Conservation (phyloP, 2,329 filamentous ascomycete species). For the Aspergillus felis region DNA sequence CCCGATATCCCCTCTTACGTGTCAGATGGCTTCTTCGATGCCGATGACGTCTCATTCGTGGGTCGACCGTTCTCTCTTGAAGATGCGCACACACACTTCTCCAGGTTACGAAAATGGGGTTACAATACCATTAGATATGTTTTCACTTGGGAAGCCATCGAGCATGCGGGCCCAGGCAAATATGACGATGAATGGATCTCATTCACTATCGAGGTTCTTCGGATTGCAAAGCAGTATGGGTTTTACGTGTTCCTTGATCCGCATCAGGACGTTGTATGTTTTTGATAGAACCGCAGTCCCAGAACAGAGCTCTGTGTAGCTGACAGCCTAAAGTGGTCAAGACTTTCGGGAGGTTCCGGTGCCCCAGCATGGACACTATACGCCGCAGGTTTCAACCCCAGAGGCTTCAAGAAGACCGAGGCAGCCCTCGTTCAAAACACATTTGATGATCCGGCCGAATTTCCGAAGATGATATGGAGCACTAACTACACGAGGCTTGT, state of each 20-base stretch:
- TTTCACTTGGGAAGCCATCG: slow-evolving; percentile 99
- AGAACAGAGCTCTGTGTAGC: slow-evolving; percentile 10
- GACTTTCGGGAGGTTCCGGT: slow-evolving; percentile 89
- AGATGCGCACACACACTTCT: slow-evolving; percentile 82
- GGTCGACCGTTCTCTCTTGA: slow-evolving; percentile 76
- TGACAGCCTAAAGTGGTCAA: slow-evolving; percentile 67
- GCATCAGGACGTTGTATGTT: slow-evolving; percentile 87
- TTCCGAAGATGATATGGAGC: slow-evolving; percentile 99
- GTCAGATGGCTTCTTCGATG: slow-evolving; percentile 79
- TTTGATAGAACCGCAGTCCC: neutral
- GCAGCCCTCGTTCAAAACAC: slow-evolving; percentile 94
- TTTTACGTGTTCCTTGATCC: slow-evolving; percentile 99
- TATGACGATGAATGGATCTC: slow-evolving; percentile 94
- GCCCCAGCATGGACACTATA: slow-evolving; percentile 98
- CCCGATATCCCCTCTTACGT: slow-evolving; percentile 81
- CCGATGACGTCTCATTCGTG: slow-evolving; percentile 86
- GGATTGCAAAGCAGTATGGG: slow-evolving; percentile 80
- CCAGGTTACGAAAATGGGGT: slow-evolving; percentile 78
- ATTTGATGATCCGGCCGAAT: slow-evolving; percentile 76
- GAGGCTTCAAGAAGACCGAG: slow-evolving; percentile 78
- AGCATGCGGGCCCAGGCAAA: slow-evolving; percentile 80
- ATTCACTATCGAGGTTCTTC: slow-evolving; percentile 80
- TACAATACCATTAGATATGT: slow-evolving; percentile 97
- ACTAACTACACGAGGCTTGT: slow-evolving; percentile 91
- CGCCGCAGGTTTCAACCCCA: slow-evolving; percentile 84